Conservation (phyloP, 371 early-diverging fungal species). For the Dichotomocladium elegans region DNA sequence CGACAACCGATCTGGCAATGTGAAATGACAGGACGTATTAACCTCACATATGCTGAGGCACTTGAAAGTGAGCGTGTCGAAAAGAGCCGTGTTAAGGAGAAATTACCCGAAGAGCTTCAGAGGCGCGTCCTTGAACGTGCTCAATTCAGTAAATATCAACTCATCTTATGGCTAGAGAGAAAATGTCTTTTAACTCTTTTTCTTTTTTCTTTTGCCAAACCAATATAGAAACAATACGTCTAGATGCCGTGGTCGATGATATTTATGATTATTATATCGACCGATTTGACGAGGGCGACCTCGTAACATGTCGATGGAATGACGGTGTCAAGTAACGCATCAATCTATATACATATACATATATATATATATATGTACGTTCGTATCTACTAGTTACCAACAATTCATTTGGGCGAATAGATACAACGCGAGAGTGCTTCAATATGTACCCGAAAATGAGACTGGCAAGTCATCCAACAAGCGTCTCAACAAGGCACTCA, state of each 20-base stretch:
- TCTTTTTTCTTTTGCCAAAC: neutral
- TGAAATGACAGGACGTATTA: constrained; percentile 67
- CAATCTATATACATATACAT: too few relatives aligned
- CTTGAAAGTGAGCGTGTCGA: constrained; percentile 68
- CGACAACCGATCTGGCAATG: constrained; percentile 78
- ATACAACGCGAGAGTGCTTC: constrained; percentile 34
- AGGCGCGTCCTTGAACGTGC: constrained; percentile 59
- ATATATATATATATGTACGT: too few relatives aligned
- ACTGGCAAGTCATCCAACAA: constrained; percentile 1
- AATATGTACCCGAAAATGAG: constrained; percentile 9
- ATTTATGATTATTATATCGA: constrained; percentile 41
- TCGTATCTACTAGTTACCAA: too few relatives aligned
- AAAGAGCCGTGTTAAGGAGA: constrained; percentile 49
- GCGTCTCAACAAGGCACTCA: neutral
- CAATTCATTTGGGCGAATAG: constrained; percentile 12
- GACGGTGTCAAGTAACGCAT: constrained; percentile 44
- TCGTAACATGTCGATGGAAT: constrained; percentile 48
- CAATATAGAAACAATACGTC: constrained; percentile 44
- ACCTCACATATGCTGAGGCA: constrained; percentile 79
- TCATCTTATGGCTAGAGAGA: too few relatives aligned
- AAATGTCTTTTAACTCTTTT: too few relatives aligned
- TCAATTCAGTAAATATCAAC: constrained; percentile 61
- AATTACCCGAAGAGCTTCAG: constrained; percentile 65
- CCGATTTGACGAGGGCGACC: constrained; percentile 43
- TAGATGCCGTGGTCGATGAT: constrained; percentile 55